Base-by-base conservation (phyloP, 2,329 filamentous ascomycete species). In the Penicillium sp. region DNA sequence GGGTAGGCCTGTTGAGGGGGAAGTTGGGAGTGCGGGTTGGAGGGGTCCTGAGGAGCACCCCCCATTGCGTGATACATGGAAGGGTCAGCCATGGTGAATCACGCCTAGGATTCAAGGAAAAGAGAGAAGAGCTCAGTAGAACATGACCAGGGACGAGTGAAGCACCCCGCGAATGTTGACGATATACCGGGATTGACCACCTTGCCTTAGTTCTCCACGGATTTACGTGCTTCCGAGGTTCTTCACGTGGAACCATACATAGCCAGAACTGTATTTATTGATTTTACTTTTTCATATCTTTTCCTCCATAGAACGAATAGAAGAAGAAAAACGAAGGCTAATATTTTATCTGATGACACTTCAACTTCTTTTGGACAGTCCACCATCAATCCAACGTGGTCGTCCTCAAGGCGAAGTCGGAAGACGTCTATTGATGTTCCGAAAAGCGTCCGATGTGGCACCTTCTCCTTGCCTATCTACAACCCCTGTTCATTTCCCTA, bases 1-100 rank as follows among this genome's bases (percentile, higher is more conserved):
- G 63, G 52, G 42, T 58, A 58, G 43, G 67, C 65, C 68, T 85
- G 85, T 62, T 83, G 81, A 57, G 77, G 76, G 52, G 75, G 75
- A 44, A 78, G 30, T 16, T 63, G 79, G 56, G 81, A 79, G 8
- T 62, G 78, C 72, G 64, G 80, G 74, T 70, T 83, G 72, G 72
- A 81, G 76, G 65, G 81, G 74, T 78, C 74, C 58, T 85, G 80
- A 58, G 63, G 63, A 55, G 69, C 63, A 56, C 72, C 67, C 51
- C 70, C 72, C 60, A 69, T 62, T 54, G 68, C 55, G 61, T 74
- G 66, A 62, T 75, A 75, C 63, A 70, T 70, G 41, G 67, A 64
- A 60, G 68, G 70, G 62, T 75, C 69, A 49, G 74, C 69, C 74
- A 76, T 76, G 57, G 56, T 69, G 63, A 57, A 58, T 67, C 64